Percentiles rank a stretch among this genome's conserved stretches.
phyloP scores from a whole-genome alignment of 2,329 filamentous ascomycete genomes.

The Aspergillus aculeatus region DNA sequence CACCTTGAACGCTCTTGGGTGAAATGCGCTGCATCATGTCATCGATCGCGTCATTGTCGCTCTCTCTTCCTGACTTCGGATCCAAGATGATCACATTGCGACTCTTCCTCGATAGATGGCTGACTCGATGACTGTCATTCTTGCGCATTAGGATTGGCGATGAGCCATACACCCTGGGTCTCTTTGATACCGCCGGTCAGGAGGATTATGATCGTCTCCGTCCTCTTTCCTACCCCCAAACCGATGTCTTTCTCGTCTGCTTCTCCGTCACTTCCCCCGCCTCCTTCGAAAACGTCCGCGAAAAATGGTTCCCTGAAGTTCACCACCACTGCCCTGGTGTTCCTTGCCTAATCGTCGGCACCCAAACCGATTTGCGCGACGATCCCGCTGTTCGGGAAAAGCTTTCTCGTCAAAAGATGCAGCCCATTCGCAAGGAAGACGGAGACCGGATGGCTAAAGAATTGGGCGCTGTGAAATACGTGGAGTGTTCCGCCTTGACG shows the following conservation, averaged over 20 bases:
- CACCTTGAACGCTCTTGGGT: background rate
- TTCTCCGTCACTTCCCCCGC: constrained; percentile 97
- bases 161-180: constrained; percentile 93
- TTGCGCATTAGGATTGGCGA: constrained; percentile 78
- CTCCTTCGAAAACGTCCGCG: constrained; percentile 97
- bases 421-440: constrained; percentile 85
- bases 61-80: background rate
- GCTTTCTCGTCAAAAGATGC: constrained; percentile 93
- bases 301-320: constrained; percentile 99
- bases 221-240: constrained; percentile 95
- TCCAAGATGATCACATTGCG: background rate
- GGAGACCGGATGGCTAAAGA: constrained; percentile 97
- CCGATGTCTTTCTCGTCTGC: constrained; percentile 97
- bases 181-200: constrained; percentile 98
- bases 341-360: constrained; percentile 95
- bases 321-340: constrained; percentile 98
- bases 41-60: background rate
- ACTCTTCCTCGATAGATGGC: background rate
- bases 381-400: constrained; percentile 86
- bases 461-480: constrained; percentile 95
- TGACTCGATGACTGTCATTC: constrained; percentile 7
- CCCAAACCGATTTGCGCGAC: constrained; percentile 92
- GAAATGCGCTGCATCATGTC: background rate
- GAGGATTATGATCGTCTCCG: constrained; percentile 98
- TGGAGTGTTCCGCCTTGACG: constrained; percentile 95